Evolutionary conservation across 2,329 filamentous ascomycete species (phyloP), one percentile per base, ranked within the genome.

Genomic region (Fonsecaea multimorphosa): DNA sequence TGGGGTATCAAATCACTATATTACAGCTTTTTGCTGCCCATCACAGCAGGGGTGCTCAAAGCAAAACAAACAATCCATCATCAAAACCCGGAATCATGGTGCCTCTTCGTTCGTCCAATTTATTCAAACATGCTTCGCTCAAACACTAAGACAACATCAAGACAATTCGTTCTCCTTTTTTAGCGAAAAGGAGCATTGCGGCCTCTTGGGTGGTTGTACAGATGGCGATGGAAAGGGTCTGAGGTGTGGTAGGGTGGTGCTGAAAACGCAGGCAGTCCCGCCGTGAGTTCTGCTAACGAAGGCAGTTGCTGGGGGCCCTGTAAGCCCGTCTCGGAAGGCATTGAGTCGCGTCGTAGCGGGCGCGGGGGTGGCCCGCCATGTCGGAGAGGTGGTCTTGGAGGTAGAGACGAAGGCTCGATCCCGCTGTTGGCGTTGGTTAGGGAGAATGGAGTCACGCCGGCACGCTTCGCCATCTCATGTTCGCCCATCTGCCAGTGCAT

Each of bases 401-500:
- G 62, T 24, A 69, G 49, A 16, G 54, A n/a, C 14, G 57, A 51
- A 29, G 66, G 49, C 7, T 68, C 66, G 57, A 62, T 29, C 24
- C 52, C 53, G 60, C 53, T 64, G 40, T 57, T 38, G 36, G 65
- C 81, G 58, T 81, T 84, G 14, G 88, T 87, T 32, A 92, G 81
- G 2, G 89, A 87, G 78, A 97, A 97, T 1, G 94, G 92, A 7
- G 91, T 89, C 40, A 95, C 92, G 52, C 95, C 95, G 49, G 94
- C 94, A 65, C 94, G 89, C 67, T 91, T 87, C 55, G 93, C 93
- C 92, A 99, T 98, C 73, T 98, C 95, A 72, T 89, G 84, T 77
- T 97, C 92, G 68, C 94, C 94, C 62, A 99, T 84, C 75, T 96
- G 91, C 94, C 95, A 99, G 79, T 98, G 95, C 93, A 97, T 97